A percentile compares a stretch with the other conserved stretches of the same genome.
phyloP scores from a whole-genome alignment of 2,329 filamentous ascomycete species.

The Clonostachys chloroleuca region DNA sequence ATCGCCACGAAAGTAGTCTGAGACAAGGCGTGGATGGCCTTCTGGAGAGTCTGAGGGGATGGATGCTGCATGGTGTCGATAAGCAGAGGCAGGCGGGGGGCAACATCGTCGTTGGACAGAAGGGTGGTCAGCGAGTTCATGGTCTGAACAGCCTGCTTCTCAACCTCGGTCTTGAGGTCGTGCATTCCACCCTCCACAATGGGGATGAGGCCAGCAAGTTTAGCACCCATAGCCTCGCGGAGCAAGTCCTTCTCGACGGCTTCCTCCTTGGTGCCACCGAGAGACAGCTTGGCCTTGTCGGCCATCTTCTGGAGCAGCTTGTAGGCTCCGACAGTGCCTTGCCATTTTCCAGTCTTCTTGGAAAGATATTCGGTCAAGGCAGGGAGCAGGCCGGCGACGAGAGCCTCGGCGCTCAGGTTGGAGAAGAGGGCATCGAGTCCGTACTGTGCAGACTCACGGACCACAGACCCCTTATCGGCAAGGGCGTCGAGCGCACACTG shows the following conservation, averaged over 20 bases:
- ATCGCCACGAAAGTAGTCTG: slow-evolving; percentile 98
- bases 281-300: slow-evolving; percentile 84
- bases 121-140: slow-evolving; percentile 90
- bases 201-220: slow-evolving; percentile 82
- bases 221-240: slow-evolving; percentile 84
- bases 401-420: slow-evolving; percentile 73
- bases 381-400: slow-evolving; percentile 79
- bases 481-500: slow-evolving; percentile 75
- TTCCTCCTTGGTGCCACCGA: slow-evolving; percentile 74
- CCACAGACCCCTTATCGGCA: slow-evolving; percentile 83
- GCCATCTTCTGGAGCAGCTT: slow-evolving; percentile 89
- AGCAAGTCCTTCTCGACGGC: slow-evolving; percentile 85
- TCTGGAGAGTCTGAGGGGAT: slow-evolving; percentile 81
- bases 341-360: slow-evolving; percentile 92
- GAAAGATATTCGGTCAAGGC: slow-evolving; percentile 69
- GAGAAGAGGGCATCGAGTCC: slow-evolving; percentile 85
- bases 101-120: slow-evolving; percentile 94
- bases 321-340: slow-evolving; percentile 85
- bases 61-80: slow-evolving; percentile 96
- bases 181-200: slow-evolving; percentile 93
- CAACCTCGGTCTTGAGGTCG: slow-evolving; percentile 84
- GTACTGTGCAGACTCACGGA: slow-evolving; percentile 90
- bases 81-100: slow-evolving; percentile 83
- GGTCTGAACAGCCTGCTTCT: slow-evolving; percentile 85
- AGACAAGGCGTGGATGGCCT: slow-evolving; percentile 93